Evolutionary conservation across 352 stramenopile genomes (phyloP).

Genomic region (Saprolegnia parasitica): DNA sequence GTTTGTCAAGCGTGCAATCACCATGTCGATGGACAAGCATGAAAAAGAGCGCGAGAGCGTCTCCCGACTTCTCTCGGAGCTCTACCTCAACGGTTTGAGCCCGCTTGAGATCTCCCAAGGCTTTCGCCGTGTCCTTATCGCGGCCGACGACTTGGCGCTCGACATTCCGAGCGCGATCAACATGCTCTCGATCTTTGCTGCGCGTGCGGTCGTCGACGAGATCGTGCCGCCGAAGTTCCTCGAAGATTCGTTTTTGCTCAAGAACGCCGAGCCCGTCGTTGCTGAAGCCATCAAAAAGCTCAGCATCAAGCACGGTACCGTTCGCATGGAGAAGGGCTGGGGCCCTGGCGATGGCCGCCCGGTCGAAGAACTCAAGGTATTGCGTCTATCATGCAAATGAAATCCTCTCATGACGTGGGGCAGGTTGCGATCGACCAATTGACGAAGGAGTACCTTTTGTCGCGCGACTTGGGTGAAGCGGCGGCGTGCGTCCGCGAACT

Average conservation of each 20-base stretch:
- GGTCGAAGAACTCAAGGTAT: constrained; percentile 87
- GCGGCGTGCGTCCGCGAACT: constrained; percentile 91
- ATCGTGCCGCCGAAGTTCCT: constrained; percentile 97
- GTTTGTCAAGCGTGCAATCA: constrained; percentile 94
- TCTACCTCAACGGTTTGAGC: constrained; percentile 88
- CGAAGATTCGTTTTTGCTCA: constrained; percentile 92
- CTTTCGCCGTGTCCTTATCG: constrained; percentile 95
- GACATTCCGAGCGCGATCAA: constrained; percentile 89
- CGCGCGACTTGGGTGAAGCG: constrained; percentile 92
- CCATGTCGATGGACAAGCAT: constrained; percentile 92
- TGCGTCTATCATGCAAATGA: neutral
- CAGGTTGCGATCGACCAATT: constrained; percentile 90
- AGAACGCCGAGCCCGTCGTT: constrained; percentile 92
- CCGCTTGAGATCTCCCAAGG: constrained; percentile 81
- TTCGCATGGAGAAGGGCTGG: constrained; percentile 96
- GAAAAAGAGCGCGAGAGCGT: constrained; percentile 90
- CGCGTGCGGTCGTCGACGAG: constrained; percentile 97
- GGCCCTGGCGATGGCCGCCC: constrained; percentile 90
- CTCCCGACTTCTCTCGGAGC: constrained; percentile 88
- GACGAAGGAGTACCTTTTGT: constrained; percentile 95
- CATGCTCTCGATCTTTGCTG: constrained; percentile 96
- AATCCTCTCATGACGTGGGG: constrained; percentile 34
- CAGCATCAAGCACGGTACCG: constrained; percentile 94
- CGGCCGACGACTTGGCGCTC: constrained; percentile 94
- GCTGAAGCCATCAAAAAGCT: constrained; percentile 95